phyloP scores from a whole-genome alignment of 2,329 filamentous ascomycete genomes.

The Aureobasidium sp. region DNA sequence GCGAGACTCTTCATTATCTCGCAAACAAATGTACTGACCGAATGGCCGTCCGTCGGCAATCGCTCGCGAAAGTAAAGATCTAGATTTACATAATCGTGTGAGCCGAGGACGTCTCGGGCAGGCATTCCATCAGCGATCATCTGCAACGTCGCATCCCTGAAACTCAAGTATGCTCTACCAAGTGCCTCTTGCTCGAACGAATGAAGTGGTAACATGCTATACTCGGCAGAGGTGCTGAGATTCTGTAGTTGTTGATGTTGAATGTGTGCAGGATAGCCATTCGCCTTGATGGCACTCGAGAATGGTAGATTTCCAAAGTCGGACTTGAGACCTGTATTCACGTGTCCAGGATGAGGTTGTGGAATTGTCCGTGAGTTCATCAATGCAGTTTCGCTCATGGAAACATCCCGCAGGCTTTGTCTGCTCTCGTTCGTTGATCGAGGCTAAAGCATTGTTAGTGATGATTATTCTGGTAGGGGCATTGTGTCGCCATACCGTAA shows the following conservation, averaged over 20 bases:
- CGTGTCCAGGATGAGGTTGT: not conserved
- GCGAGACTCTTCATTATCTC: slow-evolving; percentile 8
- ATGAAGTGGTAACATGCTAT: slow-evolving; percentile 4
- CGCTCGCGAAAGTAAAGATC: slow-evolving; percentile 7
- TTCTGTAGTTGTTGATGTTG: slow-evolving; percentile 9
- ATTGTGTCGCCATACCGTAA: not conserved
- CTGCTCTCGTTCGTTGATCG: not conserved
- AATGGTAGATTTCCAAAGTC: slow-evolving; percentile 9
- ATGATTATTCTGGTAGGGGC: not conserved
- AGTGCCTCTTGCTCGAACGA: not conserved
- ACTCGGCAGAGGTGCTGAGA: not conserved
- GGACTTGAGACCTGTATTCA: not conserved
- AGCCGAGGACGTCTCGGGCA: not conserved
- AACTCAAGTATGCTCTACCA: slow-evolving; percentile 1
- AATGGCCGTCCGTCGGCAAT: not conserved
- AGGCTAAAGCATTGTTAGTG: not conserved
- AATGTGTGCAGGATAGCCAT: slow-evolving; percentile 5
- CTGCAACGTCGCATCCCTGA: not conserved
- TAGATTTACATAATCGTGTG: not conserved
- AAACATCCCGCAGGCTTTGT: not conserved
- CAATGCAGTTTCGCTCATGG: not conserved
- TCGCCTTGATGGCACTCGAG: slow-evolving; percentile 7
- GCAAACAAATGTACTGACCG: not conserved
- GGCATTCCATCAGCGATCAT: slow-evolving; percentile 4
- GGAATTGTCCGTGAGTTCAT: not conserved